These are phyloP conservation scores for Kentomonas sorsogonicus DNA, from an alignment of 208 protist species.

Conservation along the genomic window DNA sequence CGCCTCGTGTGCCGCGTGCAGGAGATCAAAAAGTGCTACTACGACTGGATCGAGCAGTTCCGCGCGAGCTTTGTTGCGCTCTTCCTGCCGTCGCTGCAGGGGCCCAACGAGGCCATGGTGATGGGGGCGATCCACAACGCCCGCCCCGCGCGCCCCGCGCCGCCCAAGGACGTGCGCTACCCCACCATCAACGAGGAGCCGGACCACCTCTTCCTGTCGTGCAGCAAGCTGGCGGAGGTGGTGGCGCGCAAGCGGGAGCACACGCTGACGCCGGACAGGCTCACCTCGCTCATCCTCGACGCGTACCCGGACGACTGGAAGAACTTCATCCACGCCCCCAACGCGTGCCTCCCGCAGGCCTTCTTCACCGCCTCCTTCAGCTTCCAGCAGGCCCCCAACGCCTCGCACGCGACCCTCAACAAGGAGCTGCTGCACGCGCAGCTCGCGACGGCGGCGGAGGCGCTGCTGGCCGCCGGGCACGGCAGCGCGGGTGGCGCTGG, in stretches of 20 bases:
- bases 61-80: constrained; percentile 62
- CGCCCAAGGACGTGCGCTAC: constrained; percentile 19
- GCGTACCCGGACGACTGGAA: constrained; percentile 82
- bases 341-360: constrained; percentile 54
- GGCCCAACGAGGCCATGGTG: constrained; percentile 61
- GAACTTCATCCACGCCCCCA: constrained; percentile 67
- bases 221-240: constrained; percentile 72
- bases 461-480: constrained; percentile 28
- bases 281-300: constrained; percentile 72
- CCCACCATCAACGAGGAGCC: constrained; percentile 50
- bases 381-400: constrained; percentile 41
- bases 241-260: constrained; percentile 67
- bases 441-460: constrained; percentile 51
- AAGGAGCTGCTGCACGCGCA: constrained; percentile 83
- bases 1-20: constrained; percentile 58
- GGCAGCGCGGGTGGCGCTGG: constrained; percentile 11
- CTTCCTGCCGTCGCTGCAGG: constrained; percentile 78
- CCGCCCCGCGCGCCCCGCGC: constrained; percentile 21
- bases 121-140: constrained; percentile 59
- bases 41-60: constrained; percentile 76
- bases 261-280: constrained; percentile 52
- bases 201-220: constrained; percentile 83
- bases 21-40: constrained; percentile 61
- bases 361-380: constrained; percentile 74
- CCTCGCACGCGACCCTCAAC: constrained; percentile 45